Evolutionary conservation across 331 rosid species (phyloP).

Genomic region (Arachis monticola): DNA sequence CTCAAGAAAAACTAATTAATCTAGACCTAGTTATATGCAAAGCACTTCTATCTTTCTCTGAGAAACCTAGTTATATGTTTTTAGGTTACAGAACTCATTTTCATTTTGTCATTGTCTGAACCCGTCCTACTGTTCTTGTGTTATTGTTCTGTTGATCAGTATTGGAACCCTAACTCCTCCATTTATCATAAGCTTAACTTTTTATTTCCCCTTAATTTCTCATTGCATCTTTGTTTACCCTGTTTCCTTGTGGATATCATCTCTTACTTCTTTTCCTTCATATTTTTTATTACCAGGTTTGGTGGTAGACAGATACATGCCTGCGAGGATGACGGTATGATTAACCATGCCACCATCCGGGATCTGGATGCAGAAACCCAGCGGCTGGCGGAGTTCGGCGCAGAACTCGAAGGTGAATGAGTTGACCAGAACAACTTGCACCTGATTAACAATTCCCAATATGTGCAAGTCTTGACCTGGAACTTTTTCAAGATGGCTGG

Average conservation of each 20-base stretch:
- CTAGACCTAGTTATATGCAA: background rate
- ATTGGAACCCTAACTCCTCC: too few relatives aligned
- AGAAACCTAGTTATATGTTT: background rate
- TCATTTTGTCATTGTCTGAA: background rate
- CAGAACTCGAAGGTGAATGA: constrained; percentile 90
- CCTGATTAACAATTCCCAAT: constrained; percentile 31
- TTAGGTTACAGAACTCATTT: background rate
- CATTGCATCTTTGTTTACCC: background rate
- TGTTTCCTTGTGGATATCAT: background rate
- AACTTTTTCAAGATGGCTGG: constrained; percentile 20
- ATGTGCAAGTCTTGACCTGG: constrained; percentile 29
- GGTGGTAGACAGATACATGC: constrained; percentile 93
- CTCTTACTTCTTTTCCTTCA: background rate
- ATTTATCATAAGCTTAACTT: background rate
- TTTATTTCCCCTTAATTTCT: background rate
- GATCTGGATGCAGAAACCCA: constrained; percentile 71
- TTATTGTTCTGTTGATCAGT: too few relatives aligned
- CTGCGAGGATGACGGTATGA: constrained; percentile 80
- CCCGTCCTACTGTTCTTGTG: background rate
- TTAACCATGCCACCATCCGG: constrained; percentile 76
- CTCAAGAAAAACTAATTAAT: too few relatives aligned
- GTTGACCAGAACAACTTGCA: background rate
- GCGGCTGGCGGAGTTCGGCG: constrained; percentile 83
- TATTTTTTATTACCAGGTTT: constrained; percentile 62
- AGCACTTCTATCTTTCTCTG: background rate